phyloP scores from a whole-genome alignment of 2,329 filamentous ascomycete species.

The Fusarium sp. region DNA sequence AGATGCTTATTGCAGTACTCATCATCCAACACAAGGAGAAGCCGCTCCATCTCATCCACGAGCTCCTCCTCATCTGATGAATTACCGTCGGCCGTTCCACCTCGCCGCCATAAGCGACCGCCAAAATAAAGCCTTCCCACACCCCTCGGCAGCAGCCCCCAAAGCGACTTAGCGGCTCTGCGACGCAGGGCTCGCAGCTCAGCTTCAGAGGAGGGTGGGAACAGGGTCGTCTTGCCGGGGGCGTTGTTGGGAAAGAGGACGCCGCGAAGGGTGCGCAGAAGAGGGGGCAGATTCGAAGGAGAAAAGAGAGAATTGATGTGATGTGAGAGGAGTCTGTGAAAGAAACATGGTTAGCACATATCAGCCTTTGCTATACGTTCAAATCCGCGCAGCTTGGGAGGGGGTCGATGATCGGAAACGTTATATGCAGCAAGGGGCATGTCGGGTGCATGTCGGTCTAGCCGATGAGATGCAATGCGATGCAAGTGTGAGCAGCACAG shows the following conservation, averaged over 20 bases:
- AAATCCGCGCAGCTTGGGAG: slow-evolving; percentile 31
- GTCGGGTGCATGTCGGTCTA: slow-evolving; percentile 19
- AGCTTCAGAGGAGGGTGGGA: slow-evolving; percentile 69
- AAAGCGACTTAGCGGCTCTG: slow-evolving; percentile 72
- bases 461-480: slow-evolving; percentile 26
- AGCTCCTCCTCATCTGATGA: slow-evolving; percentile 54
- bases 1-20: slow-evolving; percentile 93
- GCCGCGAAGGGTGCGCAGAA: slow-evolving; percentile 77
- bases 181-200: slow-evolving; percentile 71
- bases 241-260: slow-evolving; percentile 89
- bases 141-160: slow-evolving; percentile 59
- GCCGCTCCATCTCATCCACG: slow-evolving; percentile 68
- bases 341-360: slow-evolving; percentile 41
- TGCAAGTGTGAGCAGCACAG: slow-evolving; percentile 32
- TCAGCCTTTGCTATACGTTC: slow-evolving; percentile 27
- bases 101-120: slow-evolving; percentile 49
- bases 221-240: slow-evolving; percentile 71
- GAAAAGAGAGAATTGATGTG: slow-evolving; percentile 69
- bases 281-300: slow-evolving; percentile 70
- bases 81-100: slow-evolving; percentile 36
- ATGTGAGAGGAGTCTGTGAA: slow-evolving; percentile 67
- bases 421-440: slow-evolving; percentile 30
- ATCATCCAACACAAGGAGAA: slow-evolving; percentile 82
- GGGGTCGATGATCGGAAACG: slow-evolving; percentile 37
- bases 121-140: slow-evolving; percentile 64